Conservation (phyloP, 2,329 filamentous ascomycete genomes). For the Alternaria triticimaculans region DNA sequence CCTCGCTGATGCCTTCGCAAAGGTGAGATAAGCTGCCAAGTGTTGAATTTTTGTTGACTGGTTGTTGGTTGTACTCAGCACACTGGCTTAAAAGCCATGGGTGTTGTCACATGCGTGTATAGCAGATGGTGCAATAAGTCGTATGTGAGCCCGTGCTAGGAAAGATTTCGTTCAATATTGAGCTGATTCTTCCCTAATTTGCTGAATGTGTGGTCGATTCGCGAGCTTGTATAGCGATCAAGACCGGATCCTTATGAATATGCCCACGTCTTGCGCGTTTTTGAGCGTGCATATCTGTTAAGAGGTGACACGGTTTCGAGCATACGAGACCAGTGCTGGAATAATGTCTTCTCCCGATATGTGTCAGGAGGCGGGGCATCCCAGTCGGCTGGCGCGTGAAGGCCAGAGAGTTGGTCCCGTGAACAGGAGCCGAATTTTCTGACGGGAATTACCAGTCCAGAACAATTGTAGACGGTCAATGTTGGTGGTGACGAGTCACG, state of each 20-base stretch:
- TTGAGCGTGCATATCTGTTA: neutral
- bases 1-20: neutral
- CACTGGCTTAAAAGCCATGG: neutral
- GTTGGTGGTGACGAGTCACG: neutral
- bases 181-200: neutral
- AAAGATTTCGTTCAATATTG: neutral
- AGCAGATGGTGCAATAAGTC: neutral
- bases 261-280: neutral
- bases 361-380: neutral
- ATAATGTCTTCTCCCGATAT: neutral
- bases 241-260: neutral
- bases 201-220: neutral
- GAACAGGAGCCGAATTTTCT: neutral
- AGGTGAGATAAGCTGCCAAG: neutral
- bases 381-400: neutral
- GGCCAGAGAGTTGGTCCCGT: neutral
- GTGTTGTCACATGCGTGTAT: neutral
- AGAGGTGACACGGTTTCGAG: neutral
- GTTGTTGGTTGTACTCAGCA: neutral
- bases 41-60: neutral
- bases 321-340: neutral
- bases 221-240: neutral
- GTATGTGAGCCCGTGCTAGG: neutral
- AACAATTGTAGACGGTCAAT: neutral
- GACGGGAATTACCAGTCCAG: neutral